These are phyloP conservation scores for Mariannaea elegans DNA, from an alignment of 2,329 filamentous ascomycete genomes.

Conservation along the genomic window DNA sequence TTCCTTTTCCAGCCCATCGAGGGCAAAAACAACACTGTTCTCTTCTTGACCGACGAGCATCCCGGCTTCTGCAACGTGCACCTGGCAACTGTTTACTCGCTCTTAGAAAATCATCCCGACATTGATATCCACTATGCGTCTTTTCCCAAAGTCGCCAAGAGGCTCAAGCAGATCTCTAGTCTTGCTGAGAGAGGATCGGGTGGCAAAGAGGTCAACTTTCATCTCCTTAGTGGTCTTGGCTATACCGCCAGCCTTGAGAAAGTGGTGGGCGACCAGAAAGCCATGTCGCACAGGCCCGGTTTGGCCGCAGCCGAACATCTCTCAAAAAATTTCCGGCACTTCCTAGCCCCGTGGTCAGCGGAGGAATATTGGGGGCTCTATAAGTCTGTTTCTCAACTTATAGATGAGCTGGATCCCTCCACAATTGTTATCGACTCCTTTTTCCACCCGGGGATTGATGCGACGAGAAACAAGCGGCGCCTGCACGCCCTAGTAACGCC, in stretches of 20 bases:
- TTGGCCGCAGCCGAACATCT: no score
- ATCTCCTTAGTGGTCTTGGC: no score
- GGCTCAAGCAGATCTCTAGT: no score
- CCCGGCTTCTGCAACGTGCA: slow-evolving; percentile 49
- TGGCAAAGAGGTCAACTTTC: slow-evolving; percentile 32
- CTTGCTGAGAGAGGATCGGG: no score
- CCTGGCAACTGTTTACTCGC: slow-evolving; percentile 45
- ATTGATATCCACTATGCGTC: slow-evolving; percentile 49
- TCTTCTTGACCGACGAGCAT: slow-evolving; percentile 47
- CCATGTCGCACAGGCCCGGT: no score
- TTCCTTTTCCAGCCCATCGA: no score
- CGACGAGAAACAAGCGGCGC: slow-evolving; percentile 30
- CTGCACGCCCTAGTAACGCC: slow-evolving; percentile 53
- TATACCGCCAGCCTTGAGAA: no score
- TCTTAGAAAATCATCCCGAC: slow-evolving; percentile 45
- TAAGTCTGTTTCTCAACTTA: slow-evolving; percentile 33
- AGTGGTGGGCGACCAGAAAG: no score
- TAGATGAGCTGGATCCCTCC: slow-evolving; percentile 44
- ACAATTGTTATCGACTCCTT: slow-evolving; percentile 46
- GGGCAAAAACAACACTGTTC: slow-evolving; percentile 43
- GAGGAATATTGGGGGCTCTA: slow-evolving; percentile 43
- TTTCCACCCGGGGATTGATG: slow-evolving; percentile 41
- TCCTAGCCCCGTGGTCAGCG: slow-evolving; percentile 45
- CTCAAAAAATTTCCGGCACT: no score
- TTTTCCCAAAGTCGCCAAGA: slow-evolving; percentile 35